Evolutionary conservation across 176 grass and related monocot species (phyloP).

Genomic region (Hordeum vulgare): MorexV3_pseudomolecules_assembly NC_058523.1:351819671-351820170

Average conservation of each 20-base stretch:
- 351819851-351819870: constrained; percentile 14
- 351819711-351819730: constrained; percentile 47
- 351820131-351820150: too few species aligned
- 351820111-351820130: background rate
- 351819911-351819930: constrained; percentile 33
- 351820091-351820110: background rate
- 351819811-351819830: background rate
- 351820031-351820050: background rate
- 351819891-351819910: constrained; percentile 19
- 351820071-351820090: too few species aligned
- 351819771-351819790: background rate
- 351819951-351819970: background rate
- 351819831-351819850: constrained; percentile 20
- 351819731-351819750: constrained; percentile 30
- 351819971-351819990: background rate
- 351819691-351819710: background rate
- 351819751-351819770: background rate
- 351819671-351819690: background rate
- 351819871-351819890: constrained; percentile 13
- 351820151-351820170: too few species aligned
- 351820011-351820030: background rate
- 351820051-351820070: background rate
- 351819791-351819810: background rate
- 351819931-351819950: background rate
- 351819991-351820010: background rate